Evolutionary conservation across 1,284 basidiomycete species (phyloP), one percentile per base, ranked within the genome.

Genomic region (Cronartium quercuum): DNA sequence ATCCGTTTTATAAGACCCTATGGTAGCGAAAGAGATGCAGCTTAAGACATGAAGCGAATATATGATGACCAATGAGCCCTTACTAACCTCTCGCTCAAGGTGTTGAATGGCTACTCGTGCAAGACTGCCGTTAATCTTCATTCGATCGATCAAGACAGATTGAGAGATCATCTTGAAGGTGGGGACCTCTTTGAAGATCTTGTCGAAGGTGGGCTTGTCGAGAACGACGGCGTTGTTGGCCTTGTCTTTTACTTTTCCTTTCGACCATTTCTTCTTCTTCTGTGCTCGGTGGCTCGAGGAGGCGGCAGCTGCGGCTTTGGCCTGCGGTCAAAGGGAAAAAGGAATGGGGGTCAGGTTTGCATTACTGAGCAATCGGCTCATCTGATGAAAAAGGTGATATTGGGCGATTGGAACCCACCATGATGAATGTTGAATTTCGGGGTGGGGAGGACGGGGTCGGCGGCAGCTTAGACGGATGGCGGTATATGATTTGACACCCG

Each of bases 261-360:
- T 98, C 80, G 94, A 97, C 94, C 94, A 98, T 88, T 98, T 98
- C 90, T 98, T 98, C 88, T 98, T 98, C 88, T 97, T 97, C 81
- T 89, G 84, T 83, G 91, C 91, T 81, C 90, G 89, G 78, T 89
- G 88, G 76, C 87, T 84, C 67, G 88, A 87, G 84, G 77, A 88
- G 38, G 55, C 81, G 79, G 89, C 84, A 80, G 87, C 83, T 81
- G 70, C 70, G 64, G 71, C 71, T 67, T 75, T 75, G 71, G 71
- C 65, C 65, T 75, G 55, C 6, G 21, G 62, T 13, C 10, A 24
- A n/a, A n/a, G 15, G 1, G 6, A 7, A 55, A 55, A 24, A 5
- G 2, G 15, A 55, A 21, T n/a, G 51, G 51, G 29, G 29, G 15
- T 2, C n/a, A n/a, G 12, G 51, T 55, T 55, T 24, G 12, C n/a